Evolutionary conservation across 495 filamentous ascomycete genomes (phyloP).

Genomic region (Penicilliopsis zonata): DNA sequence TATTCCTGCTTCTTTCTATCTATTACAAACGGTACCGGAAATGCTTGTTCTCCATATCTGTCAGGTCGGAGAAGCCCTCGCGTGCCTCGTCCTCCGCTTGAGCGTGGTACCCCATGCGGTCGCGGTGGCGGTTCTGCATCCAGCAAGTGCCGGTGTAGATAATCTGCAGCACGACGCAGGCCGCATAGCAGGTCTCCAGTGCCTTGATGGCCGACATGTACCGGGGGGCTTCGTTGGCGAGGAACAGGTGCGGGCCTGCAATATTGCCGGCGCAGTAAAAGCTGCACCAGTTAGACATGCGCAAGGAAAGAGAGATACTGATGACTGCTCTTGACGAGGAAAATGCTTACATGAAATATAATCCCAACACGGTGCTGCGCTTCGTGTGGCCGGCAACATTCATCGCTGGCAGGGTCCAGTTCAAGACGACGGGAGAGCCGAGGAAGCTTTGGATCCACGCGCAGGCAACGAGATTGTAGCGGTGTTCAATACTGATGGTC

Average conservation of each 20-base stretch:
- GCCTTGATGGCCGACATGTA: conserved; percentile 23
- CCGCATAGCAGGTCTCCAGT: conserved; percentile 22
- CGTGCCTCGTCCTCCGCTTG: conserved; percentile 6
- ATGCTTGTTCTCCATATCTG: conserved; percentile 32
- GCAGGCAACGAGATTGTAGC: conserved; percentile 39
- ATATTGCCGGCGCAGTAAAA: conserved; percentile 28
- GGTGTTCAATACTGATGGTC: conserved; percentile 28
- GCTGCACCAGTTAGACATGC: conserved; percentile 18
- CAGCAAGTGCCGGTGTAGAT: conserved; percentile 19
- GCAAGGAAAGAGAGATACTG: background rate
- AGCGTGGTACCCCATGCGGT: conserved; percentile 4
- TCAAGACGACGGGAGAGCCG: conserved; percentile 37
- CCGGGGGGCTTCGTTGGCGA: conserved; percentile 21
- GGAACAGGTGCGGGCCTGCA: conserved; percentile 33
- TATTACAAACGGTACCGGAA: no score
- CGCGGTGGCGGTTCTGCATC: conserved; percentile 11
- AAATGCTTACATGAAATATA: conserved; percentile 7
- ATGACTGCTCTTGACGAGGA: background rate
- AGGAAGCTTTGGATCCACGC: conserved; percentile 37
- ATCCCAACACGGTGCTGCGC: conserved; percentile 35
- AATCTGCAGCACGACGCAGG: conserved; percentile 14
- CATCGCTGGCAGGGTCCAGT: conserved; percentile 42
- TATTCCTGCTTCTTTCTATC: background rate
- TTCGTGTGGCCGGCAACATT: conserved; percentile 60
- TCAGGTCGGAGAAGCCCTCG: conserved; percentile 34